A percentile compares a stretch with the other conserved stretches of the same genome.
Conservation (phyloP, 257 asterid genomes). For the Petrea volubilis region DNA sequence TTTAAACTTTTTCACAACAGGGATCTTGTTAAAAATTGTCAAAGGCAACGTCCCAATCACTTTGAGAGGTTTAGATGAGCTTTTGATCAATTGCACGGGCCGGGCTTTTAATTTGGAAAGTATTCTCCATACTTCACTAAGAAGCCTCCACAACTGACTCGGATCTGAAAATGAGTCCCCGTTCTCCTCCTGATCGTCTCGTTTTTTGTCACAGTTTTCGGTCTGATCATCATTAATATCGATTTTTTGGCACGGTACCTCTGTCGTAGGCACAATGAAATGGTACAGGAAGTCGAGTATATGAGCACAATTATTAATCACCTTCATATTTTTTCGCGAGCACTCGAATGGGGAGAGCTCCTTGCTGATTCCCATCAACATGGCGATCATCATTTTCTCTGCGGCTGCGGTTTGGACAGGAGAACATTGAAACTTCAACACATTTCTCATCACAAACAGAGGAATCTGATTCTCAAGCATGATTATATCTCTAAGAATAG, state of each 20-base stretch:
- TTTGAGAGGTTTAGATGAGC: conserved; percentile 30
- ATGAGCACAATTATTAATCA: conserved; percentile 28
- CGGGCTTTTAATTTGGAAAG: conserved; percentile 13
- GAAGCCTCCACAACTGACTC: not conserved
- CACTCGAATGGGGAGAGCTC: conserved; percentile 55
- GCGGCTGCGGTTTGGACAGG: conserved; percentile 41
- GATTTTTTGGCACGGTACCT: conserved; percentile 5
- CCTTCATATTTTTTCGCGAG: not conserved
- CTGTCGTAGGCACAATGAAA: conserved; percentile 39
- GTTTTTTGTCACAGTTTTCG: not conserved
- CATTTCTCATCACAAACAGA: conserved; percentile 41
- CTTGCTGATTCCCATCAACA: conserved; percentile 34
- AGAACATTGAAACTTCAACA: conserved; percentile 40
- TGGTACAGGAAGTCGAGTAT: conserved; percentile 43
- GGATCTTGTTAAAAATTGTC: conserved; percentile 35
- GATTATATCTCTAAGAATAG: conserved; percentile 50
- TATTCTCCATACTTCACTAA: conserved; percentile 16
- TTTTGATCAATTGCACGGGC: conserved; percentile 25
- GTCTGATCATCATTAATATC: conserved; percentile 18
- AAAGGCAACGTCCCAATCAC: conserved; percentile 36
- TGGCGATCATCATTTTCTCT: conserved; percentile 23
- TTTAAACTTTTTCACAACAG: conserved; percentile 26
- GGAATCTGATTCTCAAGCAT: conserved; percentile 81
- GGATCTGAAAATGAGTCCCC: not conserved
- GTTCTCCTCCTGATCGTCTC: not conserved